Evolutionary conservation across 495 filamentous ascomycete species (phyloP).

Genomic region (Mycothermus thermophilus): DNA sequence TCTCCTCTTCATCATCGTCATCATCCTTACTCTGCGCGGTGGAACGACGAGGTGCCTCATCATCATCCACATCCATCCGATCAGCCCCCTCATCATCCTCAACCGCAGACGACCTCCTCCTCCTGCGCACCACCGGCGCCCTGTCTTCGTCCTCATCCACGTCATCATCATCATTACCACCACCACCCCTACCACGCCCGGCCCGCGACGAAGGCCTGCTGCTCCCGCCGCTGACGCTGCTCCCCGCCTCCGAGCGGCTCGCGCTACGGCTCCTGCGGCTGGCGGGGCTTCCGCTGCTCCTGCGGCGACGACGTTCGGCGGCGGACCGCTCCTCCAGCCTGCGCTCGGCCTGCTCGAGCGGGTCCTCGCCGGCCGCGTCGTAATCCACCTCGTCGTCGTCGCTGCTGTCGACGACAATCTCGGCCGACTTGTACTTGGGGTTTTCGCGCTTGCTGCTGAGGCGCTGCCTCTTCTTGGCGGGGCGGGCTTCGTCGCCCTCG

Average conservation of each 20-base stretch:
- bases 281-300: not conserved
- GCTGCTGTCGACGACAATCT: constrained; percentile 63
- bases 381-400: constrained; percentile 30
- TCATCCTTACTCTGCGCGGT: constrained; percentile 21
- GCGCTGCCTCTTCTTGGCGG: constrained; percentile 47
- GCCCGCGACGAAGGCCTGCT: not conserved
- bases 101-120: constrained; percentile 5
- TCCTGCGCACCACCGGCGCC: constrained; percentile 20
- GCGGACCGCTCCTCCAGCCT: constrained; percentile 16
- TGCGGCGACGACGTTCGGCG: not conserved
- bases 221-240: not conserved
- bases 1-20: constrained; percentile 28
- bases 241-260: constrained; percentile 3
- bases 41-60: constrained; percentile 8
- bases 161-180: constrained; percentile 9
- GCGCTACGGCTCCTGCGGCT: not conserved
- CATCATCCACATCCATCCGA: constrained; percentile 26
- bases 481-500: constrained; percentile 25
- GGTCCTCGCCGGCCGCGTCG: constrained; percentile 23
- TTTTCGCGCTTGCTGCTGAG: constrained; percentile 42
- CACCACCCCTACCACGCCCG: constrained; percentile 4
- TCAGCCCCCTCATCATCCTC: constrained; percentile 16
- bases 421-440: constrained; percentile 63
- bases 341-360: constrained; percentile 28
- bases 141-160: constrained; percentile 11